A percentile compares a stretch with the other conserved stretches of the same genome.
phyloP scores from a whole-genome alignment of 352 stramenopile genomes.

The Phytophthora brassicae region DNA sequence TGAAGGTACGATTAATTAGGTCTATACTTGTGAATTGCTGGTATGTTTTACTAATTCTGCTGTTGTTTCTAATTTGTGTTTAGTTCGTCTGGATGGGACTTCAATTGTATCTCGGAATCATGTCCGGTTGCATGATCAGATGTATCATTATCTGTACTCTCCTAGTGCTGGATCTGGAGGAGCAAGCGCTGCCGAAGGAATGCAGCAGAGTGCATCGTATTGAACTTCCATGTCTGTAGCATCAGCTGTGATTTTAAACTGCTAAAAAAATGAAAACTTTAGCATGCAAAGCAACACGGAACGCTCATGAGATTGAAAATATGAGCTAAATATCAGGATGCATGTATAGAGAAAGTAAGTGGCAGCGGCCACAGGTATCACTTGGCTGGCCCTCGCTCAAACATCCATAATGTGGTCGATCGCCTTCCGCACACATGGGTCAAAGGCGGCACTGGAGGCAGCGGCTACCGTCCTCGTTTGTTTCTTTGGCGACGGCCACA shows the following conservation, averaged over 20 bases:
- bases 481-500: slow-evolving; percentile 10
- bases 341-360: slow-evolving; percentile 2
- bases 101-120: slow-evolving; percentile 78
- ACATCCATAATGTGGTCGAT: slow-evolving; percentile 74
- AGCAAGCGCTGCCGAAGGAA: slow-evolving; percentile 6
- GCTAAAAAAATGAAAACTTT: background rate
- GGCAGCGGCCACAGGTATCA: too few relatives aligned
- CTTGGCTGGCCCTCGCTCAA: slow-evolving; percentile 1
- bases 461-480: slow-evolving; percentile 6
- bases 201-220: slow-evolving; percentile 20
- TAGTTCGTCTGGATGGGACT: slow-evolving; percentile 89
- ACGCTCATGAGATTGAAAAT: slow-evolving; percentile 9
- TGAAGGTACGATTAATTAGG: slow-evolving; percentile 49
- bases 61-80: slow-evolving; percentile 2
- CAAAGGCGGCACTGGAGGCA: slow-evolving; percentile 34
- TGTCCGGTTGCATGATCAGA: slow-evolving; percentile 93
- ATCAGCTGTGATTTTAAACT: background rate
- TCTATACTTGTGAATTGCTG: background rate
- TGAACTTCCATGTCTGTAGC: slow-evolving; percentile 5
- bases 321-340: slow-evolving; percentile 36
- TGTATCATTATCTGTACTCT: slow-evolving; percentile 93
- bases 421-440: slow-evolving; percentile 67
- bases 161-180: slow-evolving; percentile 20
- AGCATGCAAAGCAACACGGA: slow-evolving; percentile 8
- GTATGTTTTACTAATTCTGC: background rate